Evolutionary conservation across 2,329 filamentous ascomycete genomes (phyloP), one percentile per base, ranked within the genome.

Genomic region (Fusarium ambrosium): DNA sequence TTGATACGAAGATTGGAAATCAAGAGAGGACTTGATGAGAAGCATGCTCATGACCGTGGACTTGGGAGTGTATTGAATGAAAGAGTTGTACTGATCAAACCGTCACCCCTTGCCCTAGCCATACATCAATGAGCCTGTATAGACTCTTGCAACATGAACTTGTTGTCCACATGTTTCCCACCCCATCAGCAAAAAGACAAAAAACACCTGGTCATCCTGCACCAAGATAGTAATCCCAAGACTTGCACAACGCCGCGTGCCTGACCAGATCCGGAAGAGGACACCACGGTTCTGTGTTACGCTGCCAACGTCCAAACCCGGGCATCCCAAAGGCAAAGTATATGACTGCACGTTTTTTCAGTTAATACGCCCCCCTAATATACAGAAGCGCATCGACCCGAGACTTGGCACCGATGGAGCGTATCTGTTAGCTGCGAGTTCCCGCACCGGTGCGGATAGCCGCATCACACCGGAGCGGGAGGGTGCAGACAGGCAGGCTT

Each of bases 391-490:
- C 43, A 48, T 32, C n/a, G 59, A 72, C 59, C 72, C 69, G 72
- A 75, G 51, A 73, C 69, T 60, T 68, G 63, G 63, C 62, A 73
- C 66, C 72, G 66, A 75, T 73, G 22, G 62, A 64, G 66, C 56
- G 56, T 65, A 48, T 53, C 45, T 59, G 45, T 68, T 11, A 10
- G 36, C 51, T 24, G 60, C 67, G 61, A 24, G 39, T n/a, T 56
- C 29, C 66, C 62, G 65, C 61, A 65, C 36, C 29, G 69, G 37
- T 62, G 14, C 55, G 65, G 65, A 37, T 64, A 29, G 24, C 56
- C 37, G 55, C 64, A 72, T 64, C 58, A 63, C 62, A 70, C 60
- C 60, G 72, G 70, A 62, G 36, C 59, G 53, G 62, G 36, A 37
- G 61, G 53, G 34, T 53, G 48, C 48, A 53, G 48, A 20, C n/a